Evolutionary conservation across 176 grass and related monocot genomes (phyloP), one percentile per base, ranked within the genome.

Genomic region (Carex kokanica): DNA sequence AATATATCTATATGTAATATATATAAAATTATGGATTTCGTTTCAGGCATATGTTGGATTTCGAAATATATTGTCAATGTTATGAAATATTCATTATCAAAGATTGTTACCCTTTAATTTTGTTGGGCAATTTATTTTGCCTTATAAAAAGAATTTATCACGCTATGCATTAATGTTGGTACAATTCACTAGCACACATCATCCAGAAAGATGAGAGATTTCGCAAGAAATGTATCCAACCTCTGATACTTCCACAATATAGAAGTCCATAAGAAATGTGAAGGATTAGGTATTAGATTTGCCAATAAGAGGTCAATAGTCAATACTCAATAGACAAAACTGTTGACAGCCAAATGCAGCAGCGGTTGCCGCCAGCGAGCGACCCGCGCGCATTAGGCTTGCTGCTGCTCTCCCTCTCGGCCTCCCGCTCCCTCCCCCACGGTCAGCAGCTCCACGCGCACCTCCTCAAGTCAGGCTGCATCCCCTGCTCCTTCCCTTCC

Each of bases 381-480:
- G 78, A 77, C 49, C 47, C 88, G 40, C 41, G 84, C 41, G 64
- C 80, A 54, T 79, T 95, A 34, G 68, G 82, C 53, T 86, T 85
- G 21, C 86, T 91, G 52, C 87, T 98, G 41, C 78, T 93, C 58
- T 69, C 86, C 29, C 90, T 98, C 69, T 91, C 95, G 21, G 52
- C 86, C 55, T 56, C 86, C 5, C 95, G 90, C 32, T 67, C 87
- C n/a, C 92, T 98, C 24, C 86, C 85, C 0, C 86, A 90, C 58
- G 95, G 95, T 17, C 85, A 98, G 89, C 89, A 98, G 84, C 87
- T 98, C 24, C 96, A 95, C 52, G 84, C 87, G 1, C 86, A 95
- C 65, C 87, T 95, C 53, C 79, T 94, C 90, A 94, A 91, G 61
- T 90, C 84, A 5, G 95, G 95, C 34, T 84, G 82, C 38, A 83